Evolutionary conservation across 192 early-diverging fungal genomes (phyloP).

Genomic region (Dissophora ornata): DNA sequence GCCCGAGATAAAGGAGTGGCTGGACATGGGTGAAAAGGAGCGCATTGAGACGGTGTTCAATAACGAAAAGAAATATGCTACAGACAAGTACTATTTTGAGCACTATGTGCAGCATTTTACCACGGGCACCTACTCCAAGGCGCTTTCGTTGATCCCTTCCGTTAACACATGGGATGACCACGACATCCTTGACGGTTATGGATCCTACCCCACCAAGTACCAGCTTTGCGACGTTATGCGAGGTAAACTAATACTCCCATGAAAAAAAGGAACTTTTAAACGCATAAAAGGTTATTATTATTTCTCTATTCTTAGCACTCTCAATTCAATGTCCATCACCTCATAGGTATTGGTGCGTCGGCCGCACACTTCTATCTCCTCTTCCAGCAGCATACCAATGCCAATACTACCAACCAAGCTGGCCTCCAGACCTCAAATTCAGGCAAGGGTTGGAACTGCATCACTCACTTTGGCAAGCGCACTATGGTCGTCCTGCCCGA

Average conservation of each 20-base stretch:
- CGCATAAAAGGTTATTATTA: too few relatives aligned
- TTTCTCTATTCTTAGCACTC: too few relatives aligned
- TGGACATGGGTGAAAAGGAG: slow-evolving; percentile 51
- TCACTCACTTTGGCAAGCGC: slow-evolving; percentile 75
- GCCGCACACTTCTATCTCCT: slow-evolving; percentile 83
- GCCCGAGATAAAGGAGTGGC: slow-evolving; percentile 47
- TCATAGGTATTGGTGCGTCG: slow-evolving; percentile 65
- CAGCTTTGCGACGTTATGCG: slow-evolving; percentile 75
- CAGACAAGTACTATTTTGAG: slow-evolving; percentile 77
- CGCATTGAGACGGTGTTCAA: slow-evolving; percentile 65
- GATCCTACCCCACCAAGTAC: slow-evolving; percentile 83
- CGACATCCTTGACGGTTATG: slow-evolving; percentile 88
- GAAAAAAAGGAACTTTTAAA: too few relatives aligned
- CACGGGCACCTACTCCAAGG: slow-evolving; percentile 63
- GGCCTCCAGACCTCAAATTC: slow-evolving; percentile 60
- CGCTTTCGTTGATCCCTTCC: slow-evolving; percentile 81
- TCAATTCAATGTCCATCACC: not conserved
- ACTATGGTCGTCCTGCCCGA: slow-evolving; percentile 76
- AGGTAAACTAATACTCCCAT: too few relatives aligned
- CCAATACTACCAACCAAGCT: slow-evolving; percentile 64
- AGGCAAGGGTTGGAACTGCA: slow-evolving; percentile 64
- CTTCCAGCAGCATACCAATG: slow-evolving; percentile 86
- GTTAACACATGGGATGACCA: slow-evolving; percentile 88
- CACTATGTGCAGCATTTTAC: slow-evolving; percentile 74
- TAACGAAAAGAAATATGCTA: slow-evolving; percentile 63